Base-by-base conservation (phyloP, 805 yeast genomes). In the Blastobotrys attinorum region DNA sequence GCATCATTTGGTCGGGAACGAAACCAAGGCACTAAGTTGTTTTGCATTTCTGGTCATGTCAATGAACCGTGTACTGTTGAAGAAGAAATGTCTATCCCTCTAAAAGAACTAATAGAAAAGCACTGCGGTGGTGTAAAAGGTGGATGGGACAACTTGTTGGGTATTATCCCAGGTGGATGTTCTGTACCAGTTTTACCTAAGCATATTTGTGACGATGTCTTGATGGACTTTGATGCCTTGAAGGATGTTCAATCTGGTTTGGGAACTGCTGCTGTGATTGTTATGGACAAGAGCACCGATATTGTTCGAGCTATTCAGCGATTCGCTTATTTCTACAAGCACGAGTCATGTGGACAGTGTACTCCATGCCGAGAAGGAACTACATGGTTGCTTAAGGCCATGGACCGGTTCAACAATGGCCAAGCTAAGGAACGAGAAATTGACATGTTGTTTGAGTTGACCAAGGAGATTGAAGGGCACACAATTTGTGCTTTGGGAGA, bases 291-390 rank as follows among this genome's bases (percentile, higher is more conserved):
- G 70, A 78, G 80, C 56, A 83, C 94, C 31, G 95, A 86, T 62
- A 77, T 86, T 43, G 77, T 86, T 49, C 75, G 87, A 52, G 92
- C 90, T 54, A 86, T 86, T 62, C 94, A 86, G 66, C 75, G 95
- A 65, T 76, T 86, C 58, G 65, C 90, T 36, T 79, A 83, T 36
- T 86, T 86, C 65, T 86, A 84, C 71, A 83, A 82, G 70, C 95
- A 86, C 67, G 95, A 86, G 72, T 82, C 92, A 5, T 86, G 95
- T 69, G 95, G 95, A 47, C 95, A 86, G 69, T 86, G 95, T 71
- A 86, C 95, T 3, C 95, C 95, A 47, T 86, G 95, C 69, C 79
- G 96, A 63, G 95, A 86, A 68, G 96, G 96, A 46, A 85, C 95
- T 36, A 81, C 94, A 17, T 86, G 90, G 83, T 70, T 86, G 55